Percentiles rank a stretch among this genome's conserved stretches.
These are phyloP conservation scores for Mucor circinelloides DNA, from an alignment of 371 early-diverging fungal genomes.

Conservation along the genomic window DNA sequence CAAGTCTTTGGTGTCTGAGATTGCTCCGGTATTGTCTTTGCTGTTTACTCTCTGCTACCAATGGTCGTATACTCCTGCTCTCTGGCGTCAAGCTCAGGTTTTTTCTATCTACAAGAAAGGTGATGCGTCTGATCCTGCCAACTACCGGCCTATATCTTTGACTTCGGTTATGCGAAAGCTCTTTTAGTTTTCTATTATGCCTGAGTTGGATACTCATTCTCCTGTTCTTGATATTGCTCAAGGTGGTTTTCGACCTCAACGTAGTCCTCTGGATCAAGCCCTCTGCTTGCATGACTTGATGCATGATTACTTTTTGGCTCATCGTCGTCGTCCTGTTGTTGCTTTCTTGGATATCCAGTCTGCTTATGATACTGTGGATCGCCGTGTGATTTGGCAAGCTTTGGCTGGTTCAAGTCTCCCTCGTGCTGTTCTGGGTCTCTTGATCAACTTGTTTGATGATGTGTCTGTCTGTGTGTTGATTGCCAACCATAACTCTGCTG, in stretches of 20 bases:
- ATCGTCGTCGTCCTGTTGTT: slow-evolving; percentile 2
- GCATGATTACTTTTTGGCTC: slow-evolving; percentile 37
- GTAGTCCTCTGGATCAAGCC: no score
- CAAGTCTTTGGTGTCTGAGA: slow-evolving; percentile 1
- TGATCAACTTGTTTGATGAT: slow-evolving; percentile 16
- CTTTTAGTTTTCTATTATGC: slow-evolving; percentile 13
- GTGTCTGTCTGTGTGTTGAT: slow-evolving; percentile 9
- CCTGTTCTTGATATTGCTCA: slow-evolving; percentile 25
- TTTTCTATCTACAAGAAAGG: slow-evolving; percentile 28
- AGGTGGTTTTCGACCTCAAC: no score
- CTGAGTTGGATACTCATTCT: not conserved
- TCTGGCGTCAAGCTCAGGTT: slow-evolving; percentile 28
- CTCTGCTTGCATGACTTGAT: no score
- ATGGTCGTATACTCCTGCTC: slow-evolving; percentile 20
- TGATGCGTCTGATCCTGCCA: slow-evolving; percentile 12
- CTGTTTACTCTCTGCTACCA: slow-evolving; percentile 27
- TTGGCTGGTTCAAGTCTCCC: not conserved
- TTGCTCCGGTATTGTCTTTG: not conserved
- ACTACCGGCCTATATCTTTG: slow-evolving; percentile 24
- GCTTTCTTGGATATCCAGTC: slow-evolving; percentile 25
- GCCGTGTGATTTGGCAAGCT: not conserved
- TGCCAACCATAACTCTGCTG: not conserved
- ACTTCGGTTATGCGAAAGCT: slow-evolving; percentile 29
- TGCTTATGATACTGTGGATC: slow-evolving; percentile 26
- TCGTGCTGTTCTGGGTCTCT: slow-evolving; percentile 1